Evolutionary conservation across 2,329 filamentous ascomycete species (phyloP).

Genomic region (Trichoderma polysporum): DNA sequence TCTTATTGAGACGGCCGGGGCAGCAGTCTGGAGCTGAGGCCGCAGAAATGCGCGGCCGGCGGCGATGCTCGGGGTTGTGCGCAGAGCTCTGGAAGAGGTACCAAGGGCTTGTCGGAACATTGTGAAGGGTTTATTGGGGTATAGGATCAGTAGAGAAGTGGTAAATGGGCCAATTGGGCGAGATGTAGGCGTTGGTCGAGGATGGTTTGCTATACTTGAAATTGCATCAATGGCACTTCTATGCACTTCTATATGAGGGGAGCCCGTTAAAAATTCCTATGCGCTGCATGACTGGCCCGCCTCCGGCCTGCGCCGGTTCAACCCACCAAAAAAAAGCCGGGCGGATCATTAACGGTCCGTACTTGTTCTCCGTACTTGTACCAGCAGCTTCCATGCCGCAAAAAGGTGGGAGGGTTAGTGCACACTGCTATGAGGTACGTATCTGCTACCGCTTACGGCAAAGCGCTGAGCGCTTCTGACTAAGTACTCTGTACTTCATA

Average conservation of each 20-base stretch:
- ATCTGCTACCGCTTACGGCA: not conserved
- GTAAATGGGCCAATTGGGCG: not conserved
- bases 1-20: conserved; percentile 39
- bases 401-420: not conserved
- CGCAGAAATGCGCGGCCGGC: conserved; percentile 38
- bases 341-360: conserved; percentile 22
- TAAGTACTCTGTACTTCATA: not conserved
- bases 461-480: not conserved
- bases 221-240: not conserved
- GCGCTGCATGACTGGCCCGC: not conserved
- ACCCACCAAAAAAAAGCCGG: not conserved
- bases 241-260: not conserved
- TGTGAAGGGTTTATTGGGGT: conserved; percentile 23
- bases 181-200: not conserved
- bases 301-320: conserved; percentile 16
- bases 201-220: not conserved
- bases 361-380: not conserved
- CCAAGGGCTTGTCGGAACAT: conserved; percentile 50
- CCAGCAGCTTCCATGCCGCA: not conserved
- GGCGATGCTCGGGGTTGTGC: conserved; percentile 41
- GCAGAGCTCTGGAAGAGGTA: conserved; percentile 45
- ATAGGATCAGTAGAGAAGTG: not conserved
- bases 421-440: not conserved
- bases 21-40: conserved; percentile 39
- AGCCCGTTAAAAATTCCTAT: conserved; percentile 8